Percentiles rank a stretch among this genome's conserved stretches.
Evolutionary conservation across 148 eudicot species (phyloP).

Genomic region (Rhododendron williamsianum): DNA sequence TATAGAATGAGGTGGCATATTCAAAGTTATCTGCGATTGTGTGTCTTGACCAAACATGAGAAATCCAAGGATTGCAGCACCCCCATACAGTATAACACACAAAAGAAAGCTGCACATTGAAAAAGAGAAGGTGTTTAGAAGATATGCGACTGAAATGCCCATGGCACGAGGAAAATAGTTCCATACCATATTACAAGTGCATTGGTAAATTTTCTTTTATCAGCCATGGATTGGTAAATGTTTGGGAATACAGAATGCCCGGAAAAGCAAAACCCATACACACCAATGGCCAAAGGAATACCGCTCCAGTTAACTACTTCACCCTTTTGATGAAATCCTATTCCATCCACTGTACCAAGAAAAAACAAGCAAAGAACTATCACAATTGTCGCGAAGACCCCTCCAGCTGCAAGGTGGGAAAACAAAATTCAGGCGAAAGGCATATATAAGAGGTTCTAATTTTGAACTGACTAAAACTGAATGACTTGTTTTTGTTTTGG

Average conservation of each 20-base stretch:
- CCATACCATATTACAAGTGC: constrained; percentile 55
- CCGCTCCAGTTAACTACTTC: constrained; percentile 61
- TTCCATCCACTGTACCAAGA: constrained; percentile 51
- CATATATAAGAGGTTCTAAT: background rate
- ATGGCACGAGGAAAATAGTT: background rate
- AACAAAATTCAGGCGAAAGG: background rate
- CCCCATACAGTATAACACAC: constrained; percentile 67
- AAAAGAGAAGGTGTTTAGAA: constrained; percentile 1
- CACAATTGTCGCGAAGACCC: constrained; percentile 61
- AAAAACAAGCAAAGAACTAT: constrained; percentile 57
- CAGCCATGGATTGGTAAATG: constrained; percentile 92
- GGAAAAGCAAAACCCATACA: constrained; percentile 80
- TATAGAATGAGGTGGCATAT: constrained; percentile 61
- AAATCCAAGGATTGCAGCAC: constrained; percentile 75
- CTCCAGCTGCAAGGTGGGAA: constrained; percentile 59
- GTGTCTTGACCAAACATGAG: constrained; percentile 84
- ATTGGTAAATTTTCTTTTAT: constrained; percentile 65
- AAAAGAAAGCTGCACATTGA: constrained; percentile 54
- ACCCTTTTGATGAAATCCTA: constrained; percentile 59
- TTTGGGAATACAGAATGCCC: constrained; percentile 93
- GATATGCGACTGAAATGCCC: background rate
- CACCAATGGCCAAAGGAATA: constrained; percentile 77
- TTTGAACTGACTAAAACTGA: background rate
- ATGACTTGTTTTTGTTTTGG: background rate
- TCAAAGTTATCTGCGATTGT: constrained; percentile 72